A percentile compares a stretch with the other conserved stretches of the same genome.
Conservation (phyloP, 306 rosid genomes). For the Cicer cuneatum region DNA sequence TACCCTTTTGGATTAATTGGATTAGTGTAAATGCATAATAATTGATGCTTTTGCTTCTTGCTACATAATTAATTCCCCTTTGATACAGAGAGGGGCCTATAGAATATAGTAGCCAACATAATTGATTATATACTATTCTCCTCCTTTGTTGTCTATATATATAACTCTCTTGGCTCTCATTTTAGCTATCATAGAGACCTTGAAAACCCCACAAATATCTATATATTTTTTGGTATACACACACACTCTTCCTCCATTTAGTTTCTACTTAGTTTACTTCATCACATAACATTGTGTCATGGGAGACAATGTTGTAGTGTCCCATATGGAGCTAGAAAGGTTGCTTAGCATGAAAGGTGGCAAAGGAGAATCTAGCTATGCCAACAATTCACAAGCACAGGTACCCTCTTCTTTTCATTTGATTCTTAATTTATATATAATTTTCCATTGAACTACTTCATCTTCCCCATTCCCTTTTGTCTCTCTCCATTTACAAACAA, state of each 20-base stretch:
- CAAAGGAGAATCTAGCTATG: constrained; percentile 91
- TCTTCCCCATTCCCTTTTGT: background rate
- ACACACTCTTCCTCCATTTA: constrained; percentile 28
- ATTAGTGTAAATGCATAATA: constrained; percentile 25
- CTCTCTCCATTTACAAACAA: background rate
- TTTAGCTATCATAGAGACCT: constrained; percentile 10
- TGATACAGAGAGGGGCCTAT: constrained; percentile 14
- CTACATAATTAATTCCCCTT: constrained; percentile 19
- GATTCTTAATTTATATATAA: background rate
- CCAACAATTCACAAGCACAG: constrained; percentile 96
- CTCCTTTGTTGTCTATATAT: constrained; percentile 41
- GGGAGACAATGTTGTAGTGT: constrained; percentile 77
- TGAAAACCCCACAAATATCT: constrained; percentile 1
- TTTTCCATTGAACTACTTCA: background rate
- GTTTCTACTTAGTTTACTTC: background rate
- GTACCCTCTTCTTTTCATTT: constrained; percentile 27
- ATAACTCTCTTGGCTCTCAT: constrained; percentile 38
- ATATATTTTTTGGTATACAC: background rate
- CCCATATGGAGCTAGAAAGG: constrained; percentile 79
- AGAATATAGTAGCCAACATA: constrained; percentile 43
- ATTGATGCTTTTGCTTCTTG: constrained; percentile 34
- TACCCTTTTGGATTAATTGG: background rate
- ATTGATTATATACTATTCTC: constrained; percentile 7
- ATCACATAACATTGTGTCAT: constrained; percentile 9
- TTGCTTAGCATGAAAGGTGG: constrained; percentile 97